Evolutionary conservation across 2,329 filamentous ascomycete genomes (phyloP).

Genomic region (Polytolypa hystricis): DNA sequence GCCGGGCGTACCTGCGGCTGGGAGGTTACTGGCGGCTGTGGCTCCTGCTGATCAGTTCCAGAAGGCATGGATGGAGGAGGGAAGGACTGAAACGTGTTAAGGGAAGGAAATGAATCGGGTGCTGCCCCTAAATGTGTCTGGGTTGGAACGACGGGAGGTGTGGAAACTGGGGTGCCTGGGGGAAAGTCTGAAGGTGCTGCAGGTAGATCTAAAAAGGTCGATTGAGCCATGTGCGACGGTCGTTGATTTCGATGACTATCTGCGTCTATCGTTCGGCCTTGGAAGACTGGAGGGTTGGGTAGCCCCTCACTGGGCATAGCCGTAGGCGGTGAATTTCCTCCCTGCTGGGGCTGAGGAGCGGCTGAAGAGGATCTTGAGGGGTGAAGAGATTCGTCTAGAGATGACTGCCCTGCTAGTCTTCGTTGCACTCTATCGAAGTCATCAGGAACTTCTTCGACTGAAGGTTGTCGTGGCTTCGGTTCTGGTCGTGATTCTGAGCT

Average conservation of each 20-base stretch:
- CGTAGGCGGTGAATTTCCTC: conserved; percentile 12
- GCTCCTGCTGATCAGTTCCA: conserved; percentile 11
- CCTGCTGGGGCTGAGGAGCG: conserved; percentile 16
- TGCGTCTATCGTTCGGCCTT: conserved; percentile 11
- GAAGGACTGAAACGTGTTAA: conserved; percentile 29
- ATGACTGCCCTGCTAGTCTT: conserved; percentile 36
- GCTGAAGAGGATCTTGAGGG: conserved; percentile 35
- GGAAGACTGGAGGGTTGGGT: conserved; percentile 11
- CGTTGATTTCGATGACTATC: conserved; percentile 12
- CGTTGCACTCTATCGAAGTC: conserved; percentile 41
- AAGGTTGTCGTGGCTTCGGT: conserved; percentile 38
- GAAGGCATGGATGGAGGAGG: conserved; percentile 25
- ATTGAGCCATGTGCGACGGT: conserved; percentile 19
- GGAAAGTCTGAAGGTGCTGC: conserved; percentile 28
- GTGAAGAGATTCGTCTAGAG: conserved; percentile 40
- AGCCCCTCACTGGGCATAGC: conserved; percentile 14
- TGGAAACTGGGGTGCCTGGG: conserved; percentile 15
- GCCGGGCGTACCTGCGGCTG: conserved; percentile 2
- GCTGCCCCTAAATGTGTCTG: conserved; percentile 12
- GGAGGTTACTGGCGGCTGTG: conserved; percentile 11
- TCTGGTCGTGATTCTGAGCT: conserved; percentile 27
- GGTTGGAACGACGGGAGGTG: conserved; percentile 6
- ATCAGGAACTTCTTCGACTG: conserved; percentile 51
- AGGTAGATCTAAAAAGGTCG: conserved; percentile 25
- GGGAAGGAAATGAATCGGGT: conserved; percentile 8